phyloP scores from a whole-genome alignment of 1,284 basidiomycete genomes.

The Meripilus lineatus region DNA sequence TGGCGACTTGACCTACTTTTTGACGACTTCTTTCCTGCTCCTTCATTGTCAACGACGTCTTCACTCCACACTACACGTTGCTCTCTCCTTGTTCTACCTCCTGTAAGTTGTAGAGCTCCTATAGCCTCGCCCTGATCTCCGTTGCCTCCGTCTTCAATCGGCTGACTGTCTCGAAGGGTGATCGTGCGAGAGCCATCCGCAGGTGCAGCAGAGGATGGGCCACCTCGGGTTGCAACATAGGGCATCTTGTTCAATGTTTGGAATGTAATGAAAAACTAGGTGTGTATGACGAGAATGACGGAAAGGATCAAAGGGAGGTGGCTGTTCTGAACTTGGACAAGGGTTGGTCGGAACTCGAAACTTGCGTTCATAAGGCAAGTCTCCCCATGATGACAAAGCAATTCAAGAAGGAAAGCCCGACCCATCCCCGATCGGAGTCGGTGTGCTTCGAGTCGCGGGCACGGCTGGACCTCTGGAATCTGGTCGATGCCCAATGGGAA shows the following conservation, averaged over 20 bases:
- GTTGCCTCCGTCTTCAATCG: constrained; percentile 26
- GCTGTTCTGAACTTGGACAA: too few species aligned
- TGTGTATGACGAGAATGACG: neutral
- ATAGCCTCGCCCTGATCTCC: constrained; percentile 20
- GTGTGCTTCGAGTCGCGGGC: too few species aligned
- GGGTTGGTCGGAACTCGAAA: too few species aligned
- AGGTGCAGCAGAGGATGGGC: constrained; percentile 34
- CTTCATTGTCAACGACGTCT: constrained; percentile 83
- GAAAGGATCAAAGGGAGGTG: too few species aligned
- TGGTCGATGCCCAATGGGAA: too few species aligned
- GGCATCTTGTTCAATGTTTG: constrained; percentile 10
- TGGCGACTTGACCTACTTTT: constrained; percentile 59
- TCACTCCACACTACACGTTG: constrained; percentile 71
- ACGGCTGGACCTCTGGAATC: too few species aligned
- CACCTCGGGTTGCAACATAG: constrained; percentile 21
- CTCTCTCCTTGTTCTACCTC: constrained; percentile 30
- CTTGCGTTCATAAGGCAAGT: too few species aligned
- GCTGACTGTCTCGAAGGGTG: constrained; percentile 40
- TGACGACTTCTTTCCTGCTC: constrained; percentile 73
- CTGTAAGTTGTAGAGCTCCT: constrained; percentile 54
- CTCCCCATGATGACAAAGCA: too few species aligned
- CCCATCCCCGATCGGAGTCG: too few species aligned
- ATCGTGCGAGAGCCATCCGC: constrained; percentile 56
- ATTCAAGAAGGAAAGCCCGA: too few species aligned
- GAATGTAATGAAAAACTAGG: neutral